Conservation (phyloP, 2,329 filamentous ascomycete genomes). For the Cercospora sojina region DNA sequence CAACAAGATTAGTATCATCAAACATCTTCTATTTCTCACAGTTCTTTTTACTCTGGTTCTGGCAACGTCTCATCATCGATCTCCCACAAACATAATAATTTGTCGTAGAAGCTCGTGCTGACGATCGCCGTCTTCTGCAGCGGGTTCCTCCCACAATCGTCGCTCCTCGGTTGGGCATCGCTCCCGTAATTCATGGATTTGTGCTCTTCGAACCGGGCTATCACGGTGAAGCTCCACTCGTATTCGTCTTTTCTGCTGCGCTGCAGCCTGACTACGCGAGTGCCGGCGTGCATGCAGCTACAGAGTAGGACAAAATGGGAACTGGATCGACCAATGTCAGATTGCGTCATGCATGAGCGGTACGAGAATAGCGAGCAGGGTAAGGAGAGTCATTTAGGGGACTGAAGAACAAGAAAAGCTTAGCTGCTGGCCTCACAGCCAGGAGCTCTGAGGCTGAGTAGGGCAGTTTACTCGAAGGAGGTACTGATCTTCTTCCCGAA, state of each 20-base stretch:
- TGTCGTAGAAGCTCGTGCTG: conserved; percentile 77
- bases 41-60: not conserved
- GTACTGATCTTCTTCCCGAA: not conserved
- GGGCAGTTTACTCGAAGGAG: not conserved
- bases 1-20: not conserved
- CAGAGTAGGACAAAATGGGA: conserved; percentile 61
- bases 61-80: not conserved
- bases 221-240: conserved; percentile 61
- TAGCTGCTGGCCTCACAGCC: not conserved
- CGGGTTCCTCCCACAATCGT: conserved; percentile 10
- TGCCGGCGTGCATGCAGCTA: conserved; percentile 92
- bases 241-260: conserved; percentile 26
- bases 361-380: not conserved
- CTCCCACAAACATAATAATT: conserved; percentile 65
- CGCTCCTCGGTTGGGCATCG: conserved; percentile 58
- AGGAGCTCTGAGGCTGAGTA: not conserved
- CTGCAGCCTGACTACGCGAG: conserved; percentile 59
- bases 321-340: conserved; percentile 13
- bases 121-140: conserved; percentile 50
- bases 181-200: conserved; percentile 94
- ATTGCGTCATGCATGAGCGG: conserved; percentile 13
- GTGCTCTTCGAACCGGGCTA: conserved; percentile 78
- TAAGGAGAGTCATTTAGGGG: not conserved
- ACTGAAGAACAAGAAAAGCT: not conserved
- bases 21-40: not conserved